Evolutionary conservation across 2,329 filamentous ascomycete species (phyloP).

Genomic region (Dendryphion nanum): DNA sequence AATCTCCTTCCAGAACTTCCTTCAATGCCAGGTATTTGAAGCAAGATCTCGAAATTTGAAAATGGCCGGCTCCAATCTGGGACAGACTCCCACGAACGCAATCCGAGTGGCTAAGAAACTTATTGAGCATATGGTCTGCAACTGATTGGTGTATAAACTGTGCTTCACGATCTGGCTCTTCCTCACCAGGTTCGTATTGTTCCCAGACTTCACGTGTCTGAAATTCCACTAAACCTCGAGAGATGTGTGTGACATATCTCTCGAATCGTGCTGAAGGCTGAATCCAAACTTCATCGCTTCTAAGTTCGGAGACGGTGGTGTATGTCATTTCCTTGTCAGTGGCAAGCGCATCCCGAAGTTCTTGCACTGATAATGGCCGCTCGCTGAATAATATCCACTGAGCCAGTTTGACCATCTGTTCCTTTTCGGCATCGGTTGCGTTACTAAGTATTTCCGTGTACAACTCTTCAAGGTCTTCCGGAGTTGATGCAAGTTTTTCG

Average conservation of each 20-base stretch:
- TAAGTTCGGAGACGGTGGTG: conserved; percentile 2
- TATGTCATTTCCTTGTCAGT: conserved; percentile 7
- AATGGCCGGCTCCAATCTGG: conserved; percentile 8
- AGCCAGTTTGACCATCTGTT: conserved; percentile 5
- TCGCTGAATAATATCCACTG: conserved; percentile 6
- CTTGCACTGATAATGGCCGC: conserved; percentile 5
- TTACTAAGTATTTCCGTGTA: conserved; percentile 6
- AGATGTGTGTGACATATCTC: conserved; percentile 6
- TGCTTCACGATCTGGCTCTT: conserved; percentile 12
- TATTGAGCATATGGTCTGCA: conserved; percentile 9
- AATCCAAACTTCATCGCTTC: conserved; percentile 3
- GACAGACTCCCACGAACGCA: not conserved
- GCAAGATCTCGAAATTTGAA: conserved; percentile 15
- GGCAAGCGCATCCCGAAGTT: conserved; percentile 11
- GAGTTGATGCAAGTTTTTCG: conserved; percentile 3
- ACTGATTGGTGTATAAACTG: conserved; percentile 17
- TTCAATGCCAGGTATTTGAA: conserved; percentile 11
- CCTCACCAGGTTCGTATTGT: conserved; percentile 10
- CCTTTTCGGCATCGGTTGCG: conserved; percentile 3
- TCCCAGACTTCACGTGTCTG: conserved; percentile 9
- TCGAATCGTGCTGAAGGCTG: conserved; percentile 4
- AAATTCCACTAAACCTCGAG: conserved; percentile 9
- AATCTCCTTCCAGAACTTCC: conserved; percentile 8
- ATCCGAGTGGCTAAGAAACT: conserved; percentile 5
- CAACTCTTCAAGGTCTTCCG: conserved; percentile 3